Percentiles rank a stretch among this genome's conserved stretches.
Evolutionary conservation across 192 early-diverging fungal species (phyloP).

Genomic region (Linnemannia exigua): DNA sequence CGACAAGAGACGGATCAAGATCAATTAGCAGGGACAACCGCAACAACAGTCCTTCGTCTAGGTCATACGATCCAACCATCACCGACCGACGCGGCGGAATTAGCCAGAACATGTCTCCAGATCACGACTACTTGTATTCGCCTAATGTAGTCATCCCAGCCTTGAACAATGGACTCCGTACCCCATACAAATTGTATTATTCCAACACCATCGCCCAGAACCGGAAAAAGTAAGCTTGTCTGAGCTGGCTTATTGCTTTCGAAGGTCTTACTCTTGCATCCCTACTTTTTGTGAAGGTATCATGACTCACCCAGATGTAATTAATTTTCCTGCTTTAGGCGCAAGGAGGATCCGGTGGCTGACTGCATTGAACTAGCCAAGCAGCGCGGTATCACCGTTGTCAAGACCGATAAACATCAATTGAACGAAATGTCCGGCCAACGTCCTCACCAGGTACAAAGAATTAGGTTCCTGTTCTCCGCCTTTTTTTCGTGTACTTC

Average conservation of each 20-base stretch:
- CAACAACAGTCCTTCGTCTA: neutral
- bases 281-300: neutral
- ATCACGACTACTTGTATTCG: conserved; percentile 47
- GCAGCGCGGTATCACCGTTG: conserved; percentile 23
- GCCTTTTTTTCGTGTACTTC: neutral
- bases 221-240: conserved; percentile 37
- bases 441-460: conserved; percentile 66
- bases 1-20: neutral
- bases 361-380: conserved; percentile 36
- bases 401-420: conserved; percentile 56
- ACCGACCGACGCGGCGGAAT: neutral
- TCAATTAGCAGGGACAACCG: neutral
- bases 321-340: neutral
- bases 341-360: conserved; percentile 23
- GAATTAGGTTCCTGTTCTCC: neutral
- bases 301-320: neutral
- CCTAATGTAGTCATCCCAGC: conserved; percentile 48
- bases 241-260: no score
- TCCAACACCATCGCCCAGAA: conserved; percentile 20
- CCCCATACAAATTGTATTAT: conserved; percentile 37
- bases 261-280: no score
- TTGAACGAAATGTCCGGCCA: conserved; percentile 63
- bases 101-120: conserved; percentile 5
- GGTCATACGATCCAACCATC: conserved; percentile 16
- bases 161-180: conserved; percentile 20